Evolutionary conservation across 2,329 filamentous ascomycete genomes (phyloP).

Genomic region (Aspergillus tubingensis): DNA sequence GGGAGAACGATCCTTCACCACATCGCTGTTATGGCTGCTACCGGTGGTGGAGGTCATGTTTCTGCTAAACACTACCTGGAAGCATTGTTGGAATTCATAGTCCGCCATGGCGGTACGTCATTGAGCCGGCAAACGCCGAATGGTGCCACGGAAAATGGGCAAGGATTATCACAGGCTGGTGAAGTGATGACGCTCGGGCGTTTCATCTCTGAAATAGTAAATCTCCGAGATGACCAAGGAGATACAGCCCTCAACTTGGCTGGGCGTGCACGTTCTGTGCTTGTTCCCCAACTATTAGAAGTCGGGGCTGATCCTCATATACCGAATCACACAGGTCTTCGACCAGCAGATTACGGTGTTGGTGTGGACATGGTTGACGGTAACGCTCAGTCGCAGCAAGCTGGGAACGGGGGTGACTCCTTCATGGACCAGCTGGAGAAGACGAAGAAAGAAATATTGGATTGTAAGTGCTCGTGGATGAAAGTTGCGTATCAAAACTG

Average conservation of each 20-base stretch:
- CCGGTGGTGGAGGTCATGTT: conserved; percentile 87
- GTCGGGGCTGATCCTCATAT: conserved; percentile 93
- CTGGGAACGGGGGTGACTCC: conserved; percentile 47
- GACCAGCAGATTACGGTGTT: conserved; percentile 92
- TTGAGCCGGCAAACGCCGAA: conserved; percentile 52
- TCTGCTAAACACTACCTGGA: conserved; percentile 91
- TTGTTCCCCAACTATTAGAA: conserved; percentile 94
- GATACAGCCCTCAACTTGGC: conserved; percentile 95
- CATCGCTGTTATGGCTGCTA: conserved; percentile 92
- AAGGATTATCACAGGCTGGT: conserved; percentile 35
- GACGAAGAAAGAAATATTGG: conserved; percentile 49
- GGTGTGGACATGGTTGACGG: conserved; percentile 64
- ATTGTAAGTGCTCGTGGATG: conserved; percentile 35
- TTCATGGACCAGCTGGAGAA: conserved; percentile 48
- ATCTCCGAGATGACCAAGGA: conserved; percentile 87
- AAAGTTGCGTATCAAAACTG: conserved; percentile 32
- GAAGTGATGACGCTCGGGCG: conserved; percentile 82
- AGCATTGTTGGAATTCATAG: conserved; percentile 89
- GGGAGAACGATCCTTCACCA: conserved; percentile 93
- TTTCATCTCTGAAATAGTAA: conserved; percentile 97
- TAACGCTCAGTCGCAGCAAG: conserved; percentile 49
- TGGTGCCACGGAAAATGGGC: conserved; percentile 27
- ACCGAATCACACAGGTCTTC: conserved; percentile 82
- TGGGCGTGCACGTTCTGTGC: conserved; percentile 90
- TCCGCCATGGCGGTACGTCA: conserved; percentile 73